Evolutionary conservation across 257 asterid species (phyloP), one percentile per base, ranked within the genome.

Genomic region (Pogostemon cablin): DNA sequence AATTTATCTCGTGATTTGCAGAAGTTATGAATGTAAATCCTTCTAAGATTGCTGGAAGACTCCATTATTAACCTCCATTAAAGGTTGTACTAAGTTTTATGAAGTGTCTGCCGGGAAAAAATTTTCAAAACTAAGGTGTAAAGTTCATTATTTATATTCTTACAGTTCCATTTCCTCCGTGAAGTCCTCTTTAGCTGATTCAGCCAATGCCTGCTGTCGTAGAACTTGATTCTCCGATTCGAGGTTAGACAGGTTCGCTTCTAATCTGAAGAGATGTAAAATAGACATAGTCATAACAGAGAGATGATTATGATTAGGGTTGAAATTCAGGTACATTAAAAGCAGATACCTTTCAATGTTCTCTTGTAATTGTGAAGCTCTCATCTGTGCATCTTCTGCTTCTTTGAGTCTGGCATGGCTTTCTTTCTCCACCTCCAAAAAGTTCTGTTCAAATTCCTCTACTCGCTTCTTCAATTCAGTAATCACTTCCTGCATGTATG

Each of bases 141-240:
- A 52, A 68, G 65, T 40, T 8, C 61, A 62, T 62, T 75, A 6
- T 72, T 53, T 49, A 62, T 52, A 77, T 77, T 38, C 96, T 85
- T 82, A 92, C 98, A 68, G 64, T 78, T 86, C 93, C 83, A 83
- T 82, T 85, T 92, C 92, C 80, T 87, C 96, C 3, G 81, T 77
- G 64, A 79, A 72, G 75, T 84, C 96, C 70, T 89, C 96, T 78
- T 84, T 83, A 41, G 90, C 82, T 56, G 98, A 81, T 72, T 86
- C 86, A 66, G 81, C 90, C 85, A 89, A 84, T 75, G 90, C 96
- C 86, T 92, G 96, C 85, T 92, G 96, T 17, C 98, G 90, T 50
- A 92, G 87, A 80, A 92, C 92, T 84, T 86, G 96, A 81, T 92
- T 92, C 88, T 92, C 98, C 1, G 96, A 83, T 68, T 92, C 98